phyloP scores from a whole-genome alignment of 805 yeast species.

The Brettanomyces anomalus region DNA sequence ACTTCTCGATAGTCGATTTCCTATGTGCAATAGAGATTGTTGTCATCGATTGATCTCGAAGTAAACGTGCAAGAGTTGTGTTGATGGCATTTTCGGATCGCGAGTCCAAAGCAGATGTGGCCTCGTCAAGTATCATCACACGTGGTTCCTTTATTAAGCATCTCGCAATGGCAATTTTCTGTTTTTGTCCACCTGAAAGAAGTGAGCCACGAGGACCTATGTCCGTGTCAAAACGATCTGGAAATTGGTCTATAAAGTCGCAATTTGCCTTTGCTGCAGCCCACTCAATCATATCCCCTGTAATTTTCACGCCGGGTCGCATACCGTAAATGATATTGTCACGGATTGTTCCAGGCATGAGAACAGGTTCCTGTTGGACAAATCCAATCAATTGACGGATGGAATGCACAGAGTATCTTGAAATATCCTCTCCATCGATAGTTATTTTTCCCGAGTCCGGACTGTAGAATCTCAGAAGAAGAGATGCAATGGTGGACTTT shows the following conservation, averaged over 20 bases:
- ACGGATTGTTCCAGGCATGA: constrained; percentile 77
- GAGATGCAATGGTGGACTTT: constrained; percentile 79
- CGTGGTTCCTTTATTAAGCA: constrained; percentile 61
- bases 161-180: constrained; percentile 68
- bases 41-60: constrained; percentile 53
- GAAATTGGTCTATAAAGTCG: constrained; percentile 63
- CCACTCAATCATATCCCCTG: constrained; percentile 48
- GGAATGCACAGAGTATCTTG: constrained; percentile 64
- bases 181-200: constrained; percentile 71
- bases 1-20: constrained; percentile 75
- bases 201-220: constrained; percentile 74
- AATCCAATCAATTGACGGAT: constrained; percentile 72
- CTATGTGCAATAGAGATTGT: constrained; percentile 88
- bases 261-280: constrained; percentile 75
- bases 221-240: constrained; percentile 70
- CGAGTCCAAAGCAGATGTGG: constrained; percentile 89
- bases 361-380: constrained; percentile 87
- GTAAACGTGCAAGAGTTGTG: constrained; percentile 52
- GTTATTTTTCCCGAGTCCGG: constrained; percentile 59
- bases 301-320: constrained; percentile 37
- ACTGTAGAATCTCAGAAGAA: constrained; percentile 77
- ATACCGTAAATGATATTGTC: constrained; percentile 81
- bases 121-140: constrained; percentile 62
- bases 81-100: constrained; percentile 83
- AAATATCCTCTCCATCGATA: constrained; percentile 60